Evolutionary conservation across 306 rosid genomes (phyloP).

Genomic region (Fragaria nilgerrensis): DNA sequence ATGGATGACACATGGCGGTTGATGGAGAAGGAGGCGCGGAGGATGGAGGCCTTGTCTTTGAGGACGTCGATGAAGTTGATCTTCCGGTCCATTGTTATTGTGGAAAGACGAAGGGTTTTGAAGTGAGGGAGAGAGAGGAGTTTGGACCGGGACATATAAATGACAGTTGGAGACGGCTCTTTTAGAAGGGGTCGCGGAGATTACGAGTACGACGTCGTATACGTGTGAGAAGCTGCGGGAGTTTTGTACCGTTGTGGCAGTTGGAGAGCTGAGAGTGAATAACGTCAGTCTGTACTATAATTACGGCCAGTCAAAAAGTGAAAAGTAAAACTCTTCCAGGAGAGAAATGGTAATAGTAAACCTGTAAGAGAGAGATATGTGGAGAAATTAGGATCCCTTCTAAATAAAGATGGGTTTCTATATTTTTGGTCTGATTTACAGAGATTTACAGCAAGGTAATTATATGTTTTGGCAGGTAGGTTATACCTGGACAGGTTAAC

Average conservation of each 20-base stretch:
- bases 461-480: not conserved
- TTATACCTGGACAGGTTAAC: not conserved
- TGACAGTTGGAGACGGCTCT: constrained; percentile 13
- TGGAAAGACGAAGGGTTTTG: not conserved
- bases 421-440: not conserved
- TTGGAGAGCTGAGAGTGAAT: not conserved
- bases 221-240: constrained; percentile 1
- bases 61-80: constrained; percentile 37
- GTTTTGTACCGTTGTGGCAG: not conserved
- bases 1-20: constrained; percentile 48
- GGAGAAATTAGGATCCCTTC: not conserved
- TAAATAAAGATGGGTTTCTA: not conserved
- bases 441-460: not conserved
- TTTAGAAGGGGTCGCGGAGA: not conserved
- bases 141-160: not conserved
- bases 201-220: not conserved
- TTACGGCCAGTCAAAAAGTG: not conserved
- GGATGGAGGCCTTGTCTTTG: constrained; percentile 68
- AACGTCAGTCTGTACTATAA: not conserved
- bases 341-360: not conserved
- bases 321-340: not conserved
- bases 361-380: not conserved
- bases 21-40: constrained; percentile 52
- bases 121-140: not conserved
- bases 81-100: constrained; percentile 38